Evolutionary conservation across 805 yeast genomes (phyloP), one percentile per base, ranked within the genome.

Genomic region (Metschnikowia sp.): DNA sequence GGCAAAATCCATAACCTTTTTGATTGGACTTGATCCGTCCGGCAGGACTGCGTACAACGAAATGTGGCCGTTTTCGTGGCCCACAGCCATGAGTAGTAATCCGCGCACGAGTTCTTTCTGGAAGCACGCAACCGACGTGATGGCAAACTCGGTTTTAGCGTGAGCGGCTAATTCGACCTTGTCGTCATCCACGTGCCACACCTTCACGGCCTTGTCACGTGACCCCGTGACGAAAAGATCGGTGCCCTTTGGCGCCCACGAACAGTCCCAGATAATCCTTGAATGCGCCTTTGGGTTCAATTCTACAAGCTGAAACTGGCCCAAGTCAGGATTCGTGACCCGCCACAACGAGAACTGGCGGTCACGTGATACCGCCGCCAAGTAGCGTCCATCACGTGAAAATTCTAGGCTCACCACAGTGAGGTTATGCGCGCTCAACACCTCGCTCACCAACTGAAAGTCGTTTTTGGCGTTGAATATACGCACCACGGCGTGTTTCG

Each of bases 191-290:
- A 80, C 64, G 40, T 68, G 67, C 97, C 97, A 91, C 13, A 83
- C 69, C 59, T 86, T 88, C 42, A 91, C 63, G 3, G 82, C 77
- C 59, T 84, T 86, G 64, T 94, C 99, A 64, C 99, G 80, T 2
- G 96, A 84, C 0, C 85, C 95, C 0, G 97, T 91, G 12, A 87
- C 75, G 59, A 92, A 91, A n/a, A 63, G 62, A 22, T 51, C 40
- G 3, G 47, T 33, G n/a, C 58, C 50, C 8, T 15, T 11, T 4
- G 90, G 88, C 0, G 83, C 70, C 96, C 97, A 94, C 34, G 86
- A 79, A 62, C 92, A 84, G 68, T 94, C 98, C 99, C 99, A 95
- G 37, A 94, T 81, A 57, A 94, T 92, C 65, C 97, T 81, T 2
- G 85, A 66, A 61, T 95, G 99, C 0, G 97, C 97, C 62, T 86